Base-by-base conservation (phyloP, 441 rosid genomes). In the Jatropha podagrica region DNA sequence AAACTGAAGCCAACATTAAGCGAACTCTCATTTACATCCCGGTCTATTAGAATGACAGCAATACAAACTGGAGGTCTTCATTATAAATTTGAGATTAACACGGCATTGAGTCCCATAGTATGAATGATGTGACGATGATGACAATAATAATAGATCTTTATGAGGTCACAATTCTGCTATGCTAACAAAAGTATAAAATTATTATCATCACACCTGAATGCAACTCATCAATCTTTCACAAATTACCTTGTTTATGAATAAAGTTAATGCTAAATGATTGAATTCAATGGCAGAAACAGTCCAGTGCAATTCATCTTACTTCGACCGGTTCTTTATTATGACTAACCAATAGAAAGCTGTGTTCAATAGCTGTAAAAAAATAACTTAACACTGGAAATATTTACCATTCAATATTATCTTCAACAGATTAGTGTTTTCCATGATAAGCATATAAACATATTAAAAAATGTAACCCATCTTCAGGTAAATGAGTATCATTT, bases 181-280 rank as follows among this genome's bases (percentile, higher is more conserved):
- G 7, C 26, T 44, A 72, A 27, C 13, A 46, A 9, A 9, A 59
- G 40, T 26, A 41, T 7, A 5, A 65, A 40, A 54, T 46, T 42
- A 60, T 51, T 20, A 40, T 32, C 26, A 66, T 14, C 71, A 52
- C 49, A 74, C 76, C 84, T 42, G 56, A 42, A 32, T 42, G 20
- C 56, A 71, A 41, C 67, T 74, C 67, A 60, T 65, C 64, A 79
- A 18, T 55, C 55, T 0, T 76, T 14, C 12, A 27, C 42, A 66
- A 27, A 60, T 68, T 71, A 73, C 72, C 76, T 74, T 72, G 52
- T 48, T 71, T 40, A 60, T 49, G 68, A 0, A 68, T 61, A 62
- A 66, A 77, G 77, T 79, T 75, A 75, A 75, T 68, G 69, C 76
- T 10, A 32, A 54, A 74, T 17, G 20, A 8, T 63, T 77, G 41